phyloP scores from a whole-genome alignment of 805 yeast species.

The Candida sithepensis region DNA sequence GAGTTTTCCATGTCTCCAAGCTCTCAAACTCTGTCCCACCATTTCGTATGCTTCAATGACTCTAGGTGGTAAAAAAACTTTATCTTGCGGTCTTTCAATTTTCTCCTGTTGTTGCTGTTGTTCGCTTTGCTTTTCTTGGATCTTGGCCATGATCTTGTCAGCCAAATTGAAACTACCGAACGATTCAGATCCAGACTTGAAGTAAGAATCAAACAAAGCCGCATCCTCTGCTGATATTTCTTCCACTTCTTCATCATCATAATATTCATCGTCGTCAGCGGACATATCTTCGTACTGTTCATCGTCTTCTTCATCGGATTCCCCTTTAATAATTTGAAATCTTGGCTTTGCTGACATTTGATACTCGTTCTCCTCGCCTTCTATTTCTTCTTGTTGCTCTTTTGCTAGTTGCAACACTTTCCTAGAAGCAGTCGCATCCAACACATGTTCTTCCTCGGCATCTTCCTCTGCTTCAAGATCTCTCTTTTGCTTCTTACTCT shows the following conservation, averaged over 20 bases:
- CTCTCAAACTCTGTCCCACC: constrained; percentile 80
- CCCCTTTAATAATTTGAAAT: constrained; percentile 31
- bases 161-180: constrained; percentile 67
- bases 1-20: constrained; percentile 92
- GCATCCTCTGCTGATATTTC: constrained; percentile 78
- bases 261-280: constrained; percentile 37
- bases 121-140: constrained; percentile 56
- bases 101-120: constrained; percentile 25
- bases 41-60: constrained; percentile 93
- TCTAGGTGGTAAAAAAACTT: constrained; percentile 89
- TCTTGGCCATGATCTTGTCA: constrained; percentile 89
- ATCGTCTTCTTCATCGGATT: constrained; percentile 32
- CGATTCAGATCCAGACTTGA: constrained; percentile 35
- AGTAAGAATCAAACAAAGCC: constrained; percentile 75
- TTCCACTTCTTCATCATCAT: constrained; percentile 47
- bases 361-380: constrained; percentile 52
- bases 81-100: constrained; percentile 50
- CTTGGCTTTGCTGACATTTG: constrained; percentile 25
- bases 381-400: constrained; percentile 90
- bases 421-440: constrained; percentile 81
- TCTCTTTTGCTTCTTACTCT: constrained; percentile 13
- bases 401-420: constrained; percentile 85
- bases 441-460: constrained; percentile 54
- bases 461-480: constrained; percentile 39
- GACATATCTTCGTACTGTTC: constrained; percentile 28